Evolutionary conservation across 78 protist genomes (phyloP), one percentile per base, ranked within the genome.

Genomic region (Dictyostelium intermedium): DNA sequence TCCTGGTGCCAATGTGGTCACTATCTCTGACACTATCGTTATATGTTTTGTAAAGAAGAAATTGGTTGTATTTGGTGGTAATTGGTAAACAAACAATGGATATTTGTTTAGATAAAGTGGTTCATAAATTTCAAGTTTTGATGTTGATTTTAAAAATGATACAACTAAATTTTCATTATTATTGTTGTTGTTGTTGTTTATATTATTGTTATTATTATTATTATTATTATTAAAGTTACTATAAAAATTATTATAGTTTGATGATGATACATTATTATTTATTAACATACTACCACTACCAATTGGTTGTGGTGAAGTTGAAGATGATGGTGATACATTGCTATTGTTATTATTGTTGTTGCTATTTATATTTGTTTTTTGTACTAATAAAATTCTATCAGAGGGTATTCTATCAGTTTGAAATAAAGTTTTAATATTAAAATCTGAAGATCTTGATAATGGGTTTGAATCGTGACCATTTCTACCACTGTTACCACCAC

Each of bases 21-120:
- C 45, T 6, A 37, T 4, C 27, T 89, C 94, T 20, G 87, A 37
- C 1, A 89, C 72, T 20, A 84, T 82, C 5, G 95, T 91, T 5
- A 91, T 35, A 63, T 91, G 47, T 63, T 91, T 91, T 2, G 95
- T 91, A 27, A 84, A 91, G 41, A 82, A 84, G 77, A 73, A 91
- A 23, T 61, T 23, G 6, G 86, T 61, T 23, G 95, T 91, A 34
- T 20, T 66, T 13, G 72, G 84, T 45, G 95, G 89, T 14, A 93
- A 63, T 61, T 93, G 96, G 25, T 85, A 93, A 20, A 93, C 92
- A 41, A 93, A 93, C 20, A 85, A 32, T 20, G 96, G 96, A 83
- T 82, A 93, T 32, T 93, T 93, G n/a, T 87, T 45, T 7, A 93
- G 53, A 69, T 89, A 89, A 53, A 81, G 92, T n/a, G 92, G 77